phyloP scores from a whole-genome alignment of 1,284 basidiomycete genomes.

The Sanghuangporus baumii region DNA sequence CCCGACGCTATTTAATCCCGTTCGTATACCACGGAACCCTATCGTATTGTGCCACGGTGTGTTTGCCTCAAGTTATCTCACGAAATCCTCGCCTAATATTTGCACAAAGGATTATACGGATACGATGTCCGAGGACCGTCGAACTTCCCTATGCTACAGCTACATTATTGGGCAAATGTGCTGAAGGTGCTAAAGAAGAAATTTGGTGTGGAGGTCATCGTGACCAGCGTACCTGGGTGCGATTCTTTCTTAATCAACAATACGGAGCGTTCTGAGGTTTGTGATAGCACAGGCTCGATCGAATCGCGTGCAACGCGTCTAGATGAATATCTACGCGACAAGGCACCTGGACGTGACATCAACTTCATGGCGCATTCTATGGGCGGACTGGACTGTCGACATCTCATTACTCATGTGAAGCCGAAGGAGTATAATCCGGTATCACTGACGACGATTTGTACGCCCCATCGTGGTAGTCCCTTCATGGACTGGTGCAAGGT shows the following conservation, averaged over 20 bases:
- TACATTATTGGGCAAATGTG: slow-evolving; percentile 95
- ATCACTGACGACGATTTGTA: slow-evolving; percentile 87
- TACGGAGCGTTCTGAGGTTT: neutral
- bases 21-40: slow-evolving; percentile 79
- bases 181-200: slow-evolving; percentile 78
- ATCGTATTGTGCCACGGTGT: slow-evolving; percentile 94
- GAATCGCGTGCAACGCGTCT: slow-evolving; percentile 77
- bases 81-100: neutral
- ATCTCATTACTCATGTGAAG: slow-evolving; percentile 83
- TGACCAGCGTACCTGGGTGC: slow-evolving; percentile 92
- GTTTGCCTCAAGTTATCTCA: slow-evolving; percentile 23
- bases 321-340: slow-evolving; percentile 67
- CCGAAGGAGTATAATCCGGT: slow-evolving; percentile 83
- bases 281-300: slow-evolving; percentile 83
- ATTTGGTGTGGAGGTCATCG: slow-evolving; percentile 88
- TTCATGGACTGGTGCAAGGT: slow-evolving; percentile 99
- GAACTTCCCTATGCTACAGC: slow-evolving; percentile 71
- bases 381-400: slow-evolving; percentile 92
- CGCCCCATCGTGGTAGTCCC: slow-evolving; percentile 93
- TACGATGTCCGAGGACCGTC: slow-evolving; percentile 84
- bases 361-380: slow-evolving; percentile 98
- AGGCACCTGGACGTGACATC: slow-evolving; percentile 66
- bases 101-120: slow-evolving; percentile 77
- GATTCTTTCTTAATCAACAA: slow-evolving; percentile 25
- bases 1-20: slow-evolving; percentile 67